Evolutionary conservation across 305 asterid species (phyloP).

Genomic region (Plantago rigida): DNA sequence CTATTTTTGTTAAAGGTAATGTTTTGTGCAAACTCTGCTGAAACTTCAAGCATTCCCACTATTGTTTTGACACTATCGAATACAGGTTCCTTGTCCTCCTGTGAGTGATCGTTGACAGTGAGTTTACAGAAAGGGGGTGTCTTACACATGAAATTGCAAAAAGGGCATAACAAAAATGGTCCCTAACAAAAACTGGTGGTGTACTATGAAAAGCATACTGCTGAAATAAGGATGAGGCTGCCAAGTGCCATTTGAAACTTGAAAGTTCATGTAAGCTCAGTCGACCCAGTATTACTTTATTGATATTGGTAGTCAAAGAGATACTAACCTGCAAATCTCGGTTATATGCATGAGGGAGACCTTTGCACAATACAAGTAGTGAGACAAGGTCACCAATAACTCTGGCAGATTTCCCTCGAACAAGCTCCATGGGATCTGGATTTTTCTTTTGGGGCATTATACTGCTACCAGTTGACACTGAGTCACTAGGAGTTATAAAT

Average conservation of each 20-base stretch:
- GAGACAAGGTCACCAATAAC: conserved; percentile 84
- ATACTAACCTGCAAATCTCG: conserved; percentile 81
- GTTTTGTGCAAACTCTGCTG: conserved; percentile 87
- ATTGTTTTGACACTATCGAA: conserved; percentile 83
- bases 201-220: too few relatives aligned
- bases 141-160: background rate
- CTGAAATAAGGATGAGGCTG: too few relatives aligned
- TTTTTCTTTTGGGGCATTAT: conserved; percentile 99
- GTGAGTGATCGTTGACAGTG: conserved; percentile 9
- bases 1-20: conserved; percentile 57
- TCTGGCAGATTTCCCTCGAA: conserved; percentile 94
- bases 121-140: too few relatives aligned
- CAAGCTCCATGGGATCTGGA: conserved; percentile 99
- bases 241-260: too few relatives aligned
- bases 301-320: background rate
- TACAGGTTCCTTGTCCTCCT: conserved; percentile 97
- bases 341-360: conserved; percentile 95
- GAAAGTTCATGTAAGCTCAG: background rate
- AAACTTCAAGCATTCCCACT: conserved; percentile 93
- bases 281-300: background rate
- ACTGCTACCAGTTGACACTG: conserved; percentile 96
- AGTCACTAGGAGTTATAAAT: conserved; percentile 79
- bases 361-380: conserved; percentile 93
- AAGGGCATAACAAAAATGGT: background rate
- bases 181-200: too few relatives aligned